Evolutionary conservation across 768 basidiomycete genomes (phyloP).

Genomic region (Ramaria sp.): DNA sequence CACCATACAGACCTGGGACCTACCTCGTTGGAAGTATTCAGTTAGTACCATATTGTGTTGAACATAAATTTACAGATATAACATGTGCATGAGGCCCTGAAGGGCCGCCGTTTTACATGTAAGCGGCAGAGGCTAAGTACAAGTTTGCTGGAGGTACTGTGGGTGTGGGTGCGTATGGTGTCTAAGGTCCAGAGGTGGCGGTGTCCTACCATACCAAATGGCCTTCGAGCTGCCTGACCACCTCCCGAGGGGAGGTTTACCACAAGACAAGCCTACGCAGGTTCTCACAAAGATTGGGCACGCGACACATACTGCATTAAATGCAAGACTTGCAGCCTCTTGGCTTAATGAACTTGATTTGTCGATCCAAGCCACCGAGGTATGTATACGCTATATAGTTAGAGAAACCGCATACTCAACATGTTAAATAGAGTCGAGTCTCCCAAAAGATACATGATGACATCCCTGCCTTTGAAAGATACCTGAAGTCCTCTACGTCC

Average conservation of each 20-base stretch:
- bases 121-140: too few relatives aligned
- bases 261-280: constrained; percentile 58
- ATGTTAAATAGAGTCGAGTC: constrained; percentile 44
- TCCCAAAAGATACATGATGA: constrained; percentile 63
- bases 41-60: too few relatives aligned
- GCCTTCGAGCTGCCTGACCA: constrained; percentile 66
- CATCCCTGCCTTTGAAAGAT: constrained; percentile 51
- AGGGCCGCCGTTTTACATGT: too few relatives aligned
- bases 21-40: too few relatives aligned
- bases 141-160: too few relatives aligned
- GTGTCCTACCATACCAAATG: neutral
- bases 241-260: constrained; percentile 50
- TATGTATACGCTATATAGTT: constrained; percentile 20
- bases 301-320: constrained; percentile 45
- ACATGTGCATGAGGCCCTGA: too few relatives aligned
- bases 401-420: constrained; percentile 9
- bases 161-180: too few relatives aligned
- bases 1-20: too few relatives aligned
- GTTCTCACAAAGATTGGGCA: constrained; percentile 63
- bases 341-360: constrained; percentile 69
- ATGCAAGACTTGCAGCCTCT: constrained; percentile 47
- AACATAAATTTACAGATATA: too few relatives aligned
- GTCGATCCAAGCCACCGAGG: constrained; percentile 63
- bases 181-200: too few relatives aligned
- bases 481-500: constrained; percentile 50